These are phyloP conservation scores for Ambrosia trifida DNA, from an alignment of 129 eudicot species.

Conservation along the genomic window DNA sequence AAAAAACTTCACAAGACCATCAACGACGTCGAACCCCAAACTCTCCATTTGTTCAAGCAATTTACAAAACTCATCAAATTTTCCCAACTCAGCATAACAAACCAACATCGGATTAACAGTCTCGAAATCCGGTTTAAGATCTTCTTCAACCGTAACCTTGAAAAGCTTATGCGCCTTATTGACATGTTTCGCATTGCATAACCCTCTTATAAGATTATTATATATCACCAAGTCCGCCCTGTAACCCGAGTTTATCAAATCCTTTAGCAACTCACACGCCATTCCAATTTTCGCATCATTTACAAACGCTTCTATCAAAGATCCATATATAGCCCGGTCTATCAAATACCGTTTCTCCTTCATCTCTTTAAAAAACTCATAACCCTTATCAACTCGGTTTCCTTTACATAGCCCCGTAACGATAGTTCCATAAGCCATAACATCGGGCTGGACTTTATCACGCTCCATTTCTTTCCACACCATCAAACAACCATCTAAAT, in stretches of 20 bases:
- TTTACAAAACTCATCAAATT: constrained; percentile 57
- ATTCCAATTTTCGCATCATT: constrained; percentile 65
- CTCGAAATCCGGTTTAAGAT: constrained; percentile 65
- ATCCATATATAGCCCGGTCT: constrained; percentile 74
- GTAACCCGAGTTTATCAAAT: constrained; percentile 79
- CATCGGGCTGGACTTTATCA: constrained; percentile 85
- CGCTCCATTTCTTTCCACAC: constrained; percentile 82
- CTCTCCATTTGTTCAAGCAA: constrained; percentile 66
- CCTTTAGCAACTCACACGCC: constrained; percentile 79
- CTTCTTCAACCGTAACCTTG: constrained; percentile 67
- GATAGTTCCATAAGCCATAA: constrained; percentile 80
- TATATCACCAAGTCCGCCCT: constrained; percentile 87
- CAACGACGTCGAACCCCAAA: constrained; percentile 47
- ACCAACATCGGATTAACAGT: constrained; percentile 75
- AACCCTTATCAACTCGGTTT: constrained; percentile 55
- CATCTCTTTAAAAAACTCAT: constrained; percentile 75
- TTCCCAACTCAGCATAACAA: constrained; percentile 53
- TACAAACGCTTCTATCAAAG: constrained; percentile 79
- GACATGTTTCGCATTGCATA: constrained; percentile 62
- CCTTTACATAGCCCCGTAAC: constrained; percentile 71
- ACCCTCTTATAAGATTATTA: constrained; percentile 79
- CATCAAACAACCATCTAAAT: constrained; percentile 73
- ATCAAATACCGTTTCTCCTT: constrained; percentile 65
- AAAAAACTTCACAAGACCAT: constrained; percentile 64
- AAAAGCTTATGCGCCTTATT: constrained; percentile 76